These are phyloP conservation scores for Parmelia sp. DNA, from an alignment of 495 filamentous ascomycete genomes.

Conservation along the genomic window DNA sequence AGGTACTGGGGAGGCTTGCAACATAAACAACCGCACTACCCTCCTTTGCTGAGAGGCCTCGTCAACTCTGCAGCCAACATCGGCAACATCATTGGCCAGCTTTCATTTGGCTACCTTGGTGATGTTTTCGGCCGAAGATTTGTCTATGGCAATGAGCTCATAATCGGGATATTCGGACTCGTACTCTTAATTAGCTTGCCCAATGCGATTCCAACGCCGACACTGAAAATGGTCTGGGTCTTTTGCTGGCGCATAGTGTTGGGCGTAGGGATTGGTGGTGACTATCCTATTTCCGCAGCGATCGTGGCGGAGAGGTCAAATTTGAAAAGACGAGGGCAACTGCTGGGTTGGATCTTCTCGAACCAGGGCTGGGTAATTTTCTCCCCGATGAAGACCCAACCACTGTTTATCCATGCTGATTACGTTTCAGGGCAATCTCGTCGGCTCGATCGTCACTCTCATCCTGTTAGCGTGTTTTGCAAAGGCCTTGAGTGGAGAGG, in stretches of 20 bases:
- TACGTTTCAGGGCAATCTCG: slow-evolving; percentile 16
- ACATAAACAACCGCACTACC: slow-evolving; percentile 15
- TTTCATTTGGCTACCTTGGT: slow-evolving; percentile 18
- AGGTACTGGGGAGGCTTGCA: slow-evolving; percentile 19
- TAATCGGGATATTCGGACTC: slow-evolving; percentile 15
- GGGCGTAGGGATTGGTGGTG: slow-evolving; percentile 42
- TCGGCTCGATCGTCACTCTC: slow-evolving; percentile 19
- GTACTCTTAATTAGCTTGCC: slow-evolving; percentile 19
- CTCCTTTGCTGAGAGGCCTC: slow-evolving; percentile 16
- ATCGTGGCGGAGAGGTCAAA: slow-evolving; percentile 35
- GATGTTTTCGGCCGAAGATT: slow-evolving; percentile 18
- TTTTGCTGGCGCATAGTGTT: slow-evolving; percentile 21
- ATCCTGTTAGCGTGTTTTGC: slow-evolving; percentile 22
- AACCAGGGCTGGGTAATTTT: slow-evolving; percentile 16
- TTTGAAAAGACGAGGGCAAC: slow-evolving; percentile 18
- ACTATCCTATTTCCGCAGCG: slow-evolving; percentile 51
- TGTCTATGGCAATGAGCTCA: slow-evolving; percentile 20
- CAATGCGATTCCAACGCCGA: slow-evolving; percentile 16
- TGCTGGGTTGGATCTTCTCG: slow-evolving; percentile 20
- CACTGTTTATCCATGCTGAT: neutral
- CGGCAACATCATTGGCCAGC: slow-evolving; percentile 19
- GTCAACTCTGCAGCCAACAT: slow-evolving; percentile 18
- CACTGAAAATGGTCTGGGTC: slow-evolving; percentile 12
- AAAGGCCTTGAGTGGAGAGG: slow-evolving; percentile 7
- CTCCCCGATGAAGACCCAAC: neutral